Evolutionary conservation across 805 yeast genomes (phyloP), one percentile per base, ranked within the genome.

Genomic region (Cyberlindnera suaveolens): DNA sequence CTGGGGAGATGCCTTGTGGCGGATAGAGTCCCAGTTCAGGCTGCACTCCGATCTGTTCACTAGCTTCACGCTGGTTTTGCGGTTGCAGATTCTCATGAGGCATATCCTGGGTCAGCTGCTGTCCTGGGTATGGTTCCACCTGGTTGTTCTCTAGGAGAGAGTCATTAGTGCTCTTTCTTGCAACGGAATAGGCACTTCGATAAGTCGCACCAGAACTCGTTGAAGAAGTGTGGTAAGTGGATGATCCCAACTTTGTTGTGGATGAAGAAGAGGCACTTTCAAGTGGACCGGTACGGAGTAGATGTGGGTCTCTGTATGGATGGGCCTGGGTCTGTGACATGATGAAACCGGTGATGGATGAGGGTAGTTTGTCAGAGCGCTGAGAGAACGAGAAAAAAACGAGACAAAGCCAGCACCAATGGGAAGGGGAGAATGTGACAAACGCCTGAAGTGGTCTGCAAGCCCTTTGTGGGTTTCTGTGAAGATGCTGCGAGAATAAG

Each of bases 191-290:
- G 5, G 43, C 36, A 27, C 40, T 32, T 11, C 17, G 23, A 35
- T 41, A 41, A 7, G 43, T 39, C 36, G 32, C 39, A n/a, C 40
- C 29, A 7, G 40, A 38, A 26, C 29, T 18, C 19, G 40, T 30
- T 31, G 30, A 23, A 14, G 36, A 23, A 7, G 33, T 8, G 33
- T 36, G 23, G 33, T 14, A 19, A 34, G n/a, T n/a, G 14, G 27
- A n/a, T 15, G 36, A 18, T 11, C 6, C 20, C 27, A 19, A 18
- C 16, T 23, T 8, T 4, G 36, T 3, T 11, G n/a, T 19, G 23
- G 27, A 32, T 13, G 35, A 13, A 32, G 35, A 6, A 32, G 35
- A 16, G 17, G 23, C 18, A 13, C 18, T 16, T 16, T 36, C 38
- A 8, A 36, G 31, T 15, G 30, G 38, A n/a, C 31, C 38, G 3